Conservation (phyloP, 441 rosid species). For the Gossypium lobatum region DNA sequence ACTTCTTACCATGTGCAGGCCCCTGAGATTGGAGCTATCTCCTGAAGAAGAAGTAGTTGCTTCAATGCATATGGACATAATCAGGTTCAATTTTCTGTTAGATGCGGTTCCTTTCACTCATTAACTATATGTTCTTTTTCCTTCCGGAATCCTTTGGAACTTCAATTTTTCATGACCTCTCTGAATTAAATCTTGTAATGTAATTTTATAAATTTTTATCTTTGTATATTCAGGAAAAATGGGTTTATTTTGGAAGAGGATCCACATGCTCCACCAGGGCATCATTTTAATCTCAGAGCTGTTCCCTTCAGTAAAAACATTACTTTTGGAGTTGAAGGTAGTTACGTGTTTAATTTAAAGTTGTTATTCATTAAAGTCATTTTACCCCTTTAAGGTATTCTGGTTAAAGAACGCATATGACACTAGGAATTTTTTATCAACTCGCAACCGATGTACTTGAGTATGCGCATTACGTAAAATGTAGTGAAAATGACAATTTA, state of each 20-base stretch:
- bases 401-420: not conserved
- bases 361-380: not conserved
- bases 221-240: conserved; percentile 54
- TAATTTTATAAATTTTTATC: conserved; percentile 9
- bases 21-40: conserved; percentile 80
- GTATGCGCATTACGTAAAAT: not conserved
- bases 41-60: conserved; percentile 87
- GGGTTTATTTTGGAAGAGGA: conserved; percentile 91
- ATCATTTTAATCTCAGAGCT: conserved; percentile 62
- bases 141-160: not conserved
- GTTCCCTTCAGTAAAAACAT: conserved; percentile 92
- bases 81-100: conserved; percentile 49
- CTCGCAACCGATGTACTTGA: not conserved
- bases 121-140: not conserved
- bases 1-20: conserved; percentile 35
- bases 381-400: not conserved
- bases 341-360: conserved; percentile 2
- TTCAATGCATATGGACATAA: conserved; percentile 77
- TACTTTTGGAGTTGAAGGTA: conserved; percentile 94
- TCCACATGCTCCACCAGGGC: conserved; percentile 65
- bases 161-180: conserved; percentile 7
- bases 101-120: not conserved
- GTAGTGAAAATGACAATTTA: not conserved
- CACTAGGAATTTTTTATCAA: not conserved
- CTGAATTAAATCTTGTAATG: not conserved